phyloP scores from a whole-genome alignment of 345 rosid genomes.

The Salix exigua region DNA sequence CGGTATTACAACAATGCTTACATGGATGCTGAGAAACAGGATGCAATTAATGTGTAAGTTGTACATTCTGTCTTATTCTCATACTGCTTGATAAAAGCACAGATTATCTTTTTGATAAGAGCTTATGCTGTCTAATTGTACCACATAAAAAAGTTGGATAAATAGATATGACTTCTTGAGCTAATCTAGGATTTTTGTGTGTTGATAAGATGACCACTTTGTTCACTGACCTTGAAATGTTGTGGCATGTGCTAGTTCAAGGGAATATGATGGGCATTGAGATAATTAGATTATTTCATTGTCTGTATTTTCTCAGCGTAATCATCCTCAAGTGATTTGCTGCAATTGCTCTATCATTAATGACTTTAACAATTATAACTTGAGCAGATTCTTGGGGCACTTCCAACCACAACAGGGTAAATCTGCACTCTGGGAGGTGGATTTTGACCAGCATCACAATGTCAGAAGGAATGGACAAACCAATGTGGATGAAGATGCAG shows the following conservation, averaged over 20 bases:
- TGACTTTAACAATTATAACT: constrained; percentile 4
- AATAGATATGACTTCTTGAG: not conserved
- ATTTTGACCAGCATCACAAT: constrained; percentile 49
- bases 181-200: not conserved
- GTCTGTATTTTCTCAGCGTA: not conserved
- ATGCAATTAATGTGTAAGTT: constrained; percentile 84
- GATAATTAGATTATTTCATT: not conserved
- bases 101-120: not conserved
- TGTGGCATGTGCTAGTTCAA: not conserved
- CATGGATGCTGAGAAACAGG: constrained; percentile 92
- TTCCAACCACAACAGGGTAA: constrained; percentile 72
- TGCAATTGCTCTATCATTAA: not conserved
- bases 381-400: constrained; percentile 84
- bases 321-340: constrained; percentile 3
- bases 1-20: constrained; percentile 94
- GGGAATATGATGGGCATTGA: not conserved
- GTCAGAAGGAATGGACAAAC: constrained; percentile 59
- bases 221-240: not conserved
- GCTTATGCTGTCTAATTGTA: constrained; percentile 1
- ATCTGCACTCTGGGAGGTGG: constrained; percentile 80
- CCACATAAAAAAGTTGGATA: not conserved
- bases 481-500: constrained; percentile 51
- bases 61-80: constrained; percentile 4
- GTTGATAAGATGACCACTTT: not conserved
- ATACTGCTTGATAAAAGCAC: not conserved